A percentile compares a stretch with the other conserved stretches of the same genome.
These are phyloP conservation scores for Phialophora macrospora DNA, from an alignment of 2,329 filamentous ascomycete species.

Conservation along the genomic window DNA sequence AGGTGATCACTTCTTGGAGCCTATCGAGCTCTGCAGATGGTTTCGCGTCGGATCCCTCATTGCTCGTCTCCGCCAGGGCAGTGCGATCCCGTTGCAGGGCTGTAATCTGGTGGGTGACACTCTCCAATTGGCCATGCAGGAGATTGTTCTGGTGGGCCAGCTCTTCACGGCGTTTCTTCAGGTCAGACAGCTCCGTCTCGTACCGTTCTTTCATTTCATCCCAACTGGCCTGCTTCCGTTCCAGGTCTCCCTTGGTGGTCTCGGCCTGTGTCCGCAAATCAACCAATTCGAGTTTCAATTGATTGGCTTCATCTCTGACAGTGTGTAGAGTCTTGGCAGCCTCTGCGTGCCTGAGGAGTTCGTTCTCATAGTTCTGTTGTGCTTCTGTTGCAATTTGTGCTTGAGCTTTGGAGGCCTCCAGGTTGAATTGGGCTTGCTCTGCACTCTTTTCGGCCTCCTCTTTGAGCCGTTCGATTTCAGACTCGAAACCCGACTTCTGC, in stretches of 20 bases:
- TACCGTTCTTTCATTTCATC: conserved; percentile 77
- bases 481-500: conserved; percentile 77
- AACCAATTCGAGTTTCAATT: conserved; percentile 77
- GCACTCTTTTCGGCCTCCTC: conserved; percentile 81
- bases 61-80: conserved; percentile 58
- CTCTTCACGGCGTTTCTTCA: conserved; percentile 80
- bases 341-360: conserved; percentile 92
- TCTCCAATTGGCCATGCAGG: conserved; percentile 86
- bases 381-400: conserved; percentile 91
- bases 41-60: conserved; percentile 53
- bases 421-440: conserved; percentile 80
- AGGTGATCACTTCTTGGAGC: conserved; percentile 87
- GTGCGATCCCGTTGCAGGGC: conserved; percentile 76
- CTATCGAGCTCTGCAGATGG: conserved; percentile 69
- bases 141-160: conserved; percentile 87
- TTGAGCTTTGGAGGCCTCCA: conserved; percentile 89
- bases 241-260: conserved; percentile 76
- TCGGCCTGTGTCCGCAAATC: conserved; percentile 80
- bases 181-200: conserved; percentile 80
- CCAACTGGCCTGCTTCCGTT: conserved; percentile 87
- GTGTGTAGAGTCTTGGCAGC: conserved; percentile 84
- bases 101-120: conserved; percentile 77
- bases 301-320: conserved; percentile 78
- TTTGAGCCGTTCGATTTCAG: conserved; percentile 79
- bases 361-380: conserved; percentile 92